Evolutionary conservation across 2,329 filamentous ascomycete species (phyloP).

Genomic region (Aspergillus pseudoglaucus): DNA sequence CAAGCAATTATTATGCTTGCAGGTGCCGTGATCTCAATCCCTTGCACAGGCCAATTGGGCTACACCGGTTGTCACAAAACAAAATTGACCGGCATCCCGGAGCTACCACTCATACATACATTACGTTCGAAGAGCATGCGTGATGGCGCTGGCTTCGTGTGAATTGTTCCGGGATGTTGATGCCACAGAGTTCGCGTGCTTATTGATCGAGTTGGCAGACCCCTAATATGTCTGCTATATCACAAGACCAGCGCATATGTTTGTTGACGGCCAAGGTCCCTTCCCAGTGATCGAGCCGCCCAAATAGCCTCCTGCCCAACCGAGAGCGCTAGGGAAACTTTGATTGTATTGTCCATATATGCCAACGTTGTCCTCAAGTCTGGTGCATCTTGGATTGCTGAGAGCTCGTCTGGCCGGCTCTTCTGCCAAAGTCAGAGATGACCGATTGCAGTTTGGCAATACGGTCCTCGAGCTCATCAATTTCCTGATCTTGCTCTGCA

Average conservation of each 20-base stretch:
- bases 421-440: constrained; percentile 35
- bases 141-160: too few relatives aligned
- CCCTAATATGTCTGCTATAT: too few relatives aligned
- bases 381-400: constrained; percentile 2
- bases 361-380: neutral
- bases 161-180: too few relatives aligned
- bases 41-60: neutral
- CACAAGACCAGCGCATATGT: neutral
- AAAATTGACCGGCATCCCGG: too few relatives aligned
- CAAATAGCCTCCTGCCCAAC: neutral
- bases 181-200: too few relatives aligned
- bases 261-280: neutral
- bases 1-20: neutral
- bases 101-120: neutral
- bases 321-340: neutral
- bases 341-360: neutral
- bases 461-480: constrained; percentile 34
- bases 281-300: too few relatives aligned
- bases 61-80: neutral
- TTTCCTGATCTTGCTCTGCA: constrained; percentile 40
- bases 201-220: too few relatives aligned
- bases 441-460: constrained; percentile 34
- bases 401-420: constrained; percentile 13
- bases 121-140: neutral
- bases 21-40: neutral